Conservation (phyloP, 108 stramenopile genomes). For the Cyclotella distinguenda region DNA sequence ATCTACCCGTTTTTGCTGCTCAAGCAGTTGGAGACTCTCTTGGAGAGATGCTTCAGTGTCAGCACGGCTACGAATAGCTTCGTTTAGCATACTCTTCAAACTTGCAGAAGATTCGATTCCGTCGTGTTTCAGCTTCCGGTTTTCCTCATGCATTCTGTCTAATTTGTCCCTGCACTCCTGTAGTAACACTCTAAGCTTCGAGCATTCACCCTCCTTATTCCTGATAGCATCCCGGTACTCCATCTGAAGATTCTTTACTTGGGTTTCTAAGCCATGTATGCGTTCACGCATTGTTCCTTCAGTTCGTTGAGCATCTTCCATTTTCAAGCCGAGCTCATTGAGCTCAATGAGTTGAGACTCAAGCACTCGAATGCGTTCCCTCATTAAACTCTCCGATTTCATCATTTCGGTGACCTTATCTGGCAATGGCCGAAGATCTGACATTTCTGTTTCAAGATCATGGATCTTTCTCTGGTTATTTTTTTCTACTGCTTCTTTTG, state of each 20-base stretch:
- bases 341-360: constrained; percentile 35
- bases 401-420: constrained; percentile 22
- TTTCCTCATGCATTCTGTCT: constrained; percentile 17
- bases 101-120: constrained; percentile 17
- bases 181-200: constrained; percentile 34
- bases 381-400: constrained; percentile 22
- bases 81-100: constrained; percentile 38
- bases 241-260: constrained; percentile 27
- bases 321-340: constrained; percentile 10
- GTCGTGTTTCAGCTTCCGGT: constrained; percentile 19
- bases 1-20: constrained; percentile 38
- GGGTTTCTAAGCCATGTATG: constrained; percentile 25
- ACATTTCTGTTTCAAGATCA: constrained; percentile 13
- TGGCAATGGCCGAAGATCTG: constrained; percentile 14
- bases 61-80: constrained; percentile 33
- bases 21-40: constrained; percentile 39
- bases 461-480: constrained; percentile 18
- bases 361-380: constrained; percentile 18
- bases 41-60: constrained; percentile 33
- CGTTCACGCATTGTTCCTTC: constrained; percentile 21
- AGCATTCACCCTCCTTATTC: constrained; percentile 28
- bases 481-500: constrained; percentile 15
- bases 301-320: constrained; percentile 3
- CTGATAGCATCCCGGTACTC: constrained; percentile 17
- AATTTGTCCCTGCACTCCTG: constrained; percentile 39